Evolutionary conservation across 352 stramenopile species (phyloP), one percentile per base, ranked within the genome.

Genomic region (Phytophthora multivora): DNA sequence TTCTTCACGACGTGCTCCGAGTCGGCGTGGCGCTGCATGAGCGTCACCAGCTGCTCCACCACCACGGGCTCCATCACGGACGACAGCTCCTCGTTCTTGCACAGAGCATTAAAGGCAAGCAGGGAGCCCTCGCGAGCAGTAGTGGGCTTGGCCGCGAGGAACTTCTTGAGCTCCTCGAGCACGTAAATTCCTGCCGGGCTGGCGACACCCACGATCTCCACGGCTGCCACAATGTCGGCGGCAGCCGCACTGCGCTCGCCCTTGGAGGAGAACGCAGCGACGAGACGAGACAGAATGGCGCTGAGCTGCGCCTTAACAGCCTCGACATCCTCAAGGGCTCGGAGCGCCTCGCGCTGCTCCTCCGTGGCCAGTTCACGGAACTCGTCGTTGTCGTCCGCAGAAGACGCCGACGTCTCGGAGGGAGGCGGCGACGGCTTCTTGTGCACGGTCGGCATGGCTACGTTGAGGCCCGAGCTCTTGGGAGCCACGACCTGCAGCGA

Each of bases 11-110:
- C 69, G 45, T 74, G 76, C 48, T 89, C 83, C 56, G 79, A 87
- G 73, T 92, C 83, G 0, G 75, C 68, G 60, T 88, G 79, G 45
- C 77, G 77, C 64, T 86, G 75, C 61, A 89, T 80, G 40, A 92
- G 77, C 0, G 30, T 38, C 18, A 70, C 46, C 25, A 92, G 54
- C 46, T 79, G 65, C 49, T 87, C 70, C 10, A 89, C 72, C 16
- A 88, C 49, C 35, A 90, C 51, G 2, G 80, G 77, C 60, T 92
- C 82, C 30, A 89, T 63, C 4, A 79, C 73, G n/a, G 59, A 67
- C 12, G 71, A 69, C n/a, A 90, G 51, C 33, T 60, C 47, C 15
- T 87, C 61, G 46, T 66, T 78, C 43, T 78, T 78, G 51, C 66
- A 69, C 19, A 92, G 55, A 16, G 70, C 77, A 6, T 71, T 26